Conservation (phyloP, 148 eudicot species). For the Selenicereus undatus region DNA sequence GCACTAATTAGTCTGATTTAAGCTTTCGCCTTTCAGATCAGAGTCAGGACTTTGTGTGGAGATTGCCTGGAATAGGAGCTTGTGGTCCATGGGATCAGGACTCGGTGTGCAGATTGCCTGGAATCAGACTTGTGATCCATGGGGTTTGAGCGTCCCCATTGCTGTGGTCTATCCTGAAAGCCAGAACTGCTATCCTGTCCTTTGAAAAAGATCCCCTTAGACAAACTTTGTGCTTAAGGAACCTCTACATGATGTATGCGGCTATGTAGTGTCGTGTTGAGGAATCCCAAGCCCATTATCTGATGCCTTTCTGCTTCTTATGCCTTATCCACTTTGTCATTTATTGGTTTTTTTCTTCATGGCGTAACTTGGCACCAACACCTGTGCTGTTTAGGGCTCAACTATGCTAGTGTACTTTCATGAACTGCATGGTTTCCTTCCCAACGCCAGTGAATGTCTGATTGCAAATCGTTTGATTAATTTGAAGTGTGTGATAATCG, state of each 20-base stretch:
- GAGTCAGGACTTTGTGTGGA: too few relatives aligned
- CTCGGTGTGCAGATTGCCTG: neutral
- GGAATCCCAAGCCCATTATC: too few relatives aligned
- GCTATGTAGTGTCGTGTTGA: neutral
- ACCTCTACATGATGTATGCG: neutral
- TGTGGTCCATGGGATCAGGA: neutral
- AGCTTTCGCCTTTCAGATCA: neutral
- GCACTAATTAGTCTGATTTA: neutral
- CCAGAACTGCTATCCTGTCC: neutral
- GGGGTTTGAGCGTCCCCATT: neutral
- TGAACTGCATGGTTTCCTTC: neutral
- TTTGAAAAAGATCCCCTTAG: neutral
- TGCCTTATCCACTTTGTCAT: too few relatives aligned
- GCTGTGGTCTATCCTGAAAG: neutral
- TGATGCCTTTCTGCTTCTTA: too few relatives aligned
- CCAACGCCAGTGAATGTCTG: neutral
- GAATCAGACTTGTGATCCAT: neutral
- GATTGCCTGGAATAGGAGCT: too few relatives aligned
- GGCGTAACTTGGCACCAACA: too few relatives aligned
- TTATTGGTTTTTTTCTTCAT: too few relatives aligned
- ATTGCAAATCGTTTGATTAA: neutral
- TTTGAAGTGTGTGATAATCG: neutral
- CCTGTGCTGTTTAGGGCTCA: too few relatives aligned
- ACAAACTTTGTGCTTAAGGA: neutral
- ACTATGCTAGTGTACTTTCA: too few relatives aligned